Base-by-base conservation (phyloP, 257 asterid genomes). In the Prunella vulgaris region DNA sequence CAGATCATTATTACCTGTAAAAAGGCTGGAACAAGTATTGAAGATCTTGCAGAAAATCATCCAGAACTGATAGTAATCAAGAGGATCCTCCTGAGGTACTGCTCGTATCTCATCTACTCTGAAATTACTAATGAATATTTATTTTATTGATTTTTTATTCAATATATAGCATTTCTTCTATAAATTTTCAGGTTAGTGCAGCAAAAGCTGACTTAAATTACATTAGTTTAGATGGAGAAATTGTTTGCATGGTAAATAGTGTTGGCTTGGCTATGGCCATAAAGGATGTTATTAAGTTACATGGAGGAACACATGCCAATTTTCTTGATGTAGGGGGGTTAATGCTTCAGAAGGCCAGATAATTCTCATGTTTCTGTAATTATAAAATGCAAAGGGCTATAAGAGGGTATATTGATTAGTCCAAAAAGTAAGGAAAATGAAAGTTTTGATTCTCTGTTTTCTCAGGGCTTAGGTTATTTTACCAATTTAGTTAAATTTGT, bases 251-350 rank as follows among this genome's bases (percentile, higher is more conserved):
- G 99, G 99, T 93, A 65, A 93, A 93, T 81, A 97, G 99, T 75
- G 99, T 97, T 82, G 99, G 99, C 53, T 82, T 93, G 78, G 99
- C 97, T 60, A 93, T 93, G 99, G 97, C 99, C 56, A 93, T 96
- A 15, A 90, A 90, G 99, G 99, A 93, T 74, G 90, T 93, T 49
- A 93, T 93, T 72, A 93, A 93, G 86, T 73, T 90, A 30, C 97
- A 91, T 65, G 99, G 99, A 64, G 99, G 99, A 74, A 93, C 99
- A 58, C 99, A 97, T 37, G 99, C 99, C 73, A 93, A 90, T 83
- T 93, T 93, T 78, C 97, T 93, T 67, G 99, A 93, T 81, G 99
- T 93, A 63, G 99, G 99, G 62, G 99, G 99, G n/a, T n/a, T 61
- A 93, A 89, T 84, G 99, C 99, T 67, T 84, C 96, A 66, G 99